Base-by-base conservation (phyloP, 108 stramenopile species). In the Pseudonitzschia pungens region DNA sequence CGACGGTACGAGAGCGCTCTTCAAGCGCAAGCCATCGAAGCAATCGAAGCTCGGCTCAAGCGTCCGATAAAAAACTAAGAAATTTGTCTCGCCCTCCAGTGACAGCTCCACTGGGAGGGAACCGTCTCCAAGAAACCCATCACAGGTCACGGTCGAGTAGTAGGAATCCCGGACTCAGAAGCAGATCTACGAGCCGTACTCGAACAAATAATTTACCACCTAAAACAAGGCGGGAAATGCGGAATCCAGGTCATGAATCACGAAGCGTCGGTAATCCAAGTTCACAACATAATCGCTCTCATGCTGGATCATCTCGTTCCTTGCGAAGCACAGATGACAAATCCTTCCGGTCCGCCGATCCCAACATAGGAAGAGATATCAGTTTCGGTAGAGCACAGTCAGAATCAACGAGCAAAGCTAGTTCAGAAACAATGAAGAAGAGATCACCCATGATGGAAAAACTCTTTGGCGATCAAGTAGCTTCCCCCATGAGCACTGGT, bases 291-390 rank as follows among this genome's bases (percentile, higher is more conserved):
- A 9, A 53, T 20, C 56, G 45, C 60, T 16, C 45, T 41, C 29
- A 52, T 20, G 57, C 56, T 18, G 68, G 28, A 31, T 44, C 45
- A 48, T n/a, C 40, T 11, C 60, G 33, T 3, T 65, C 74, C 6
- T 9, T 27, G 0, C 29, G 70, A 9, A 60, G 59, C 26, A 70
- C 70, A 29, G 74, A 71, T 48, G 50, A 68, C 28, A 8, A 26
- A 29, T 44, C 64, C 18, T 32, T n/a, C 31, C 22, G 10, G 56
- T 60, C 77, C 6, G 36, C 62, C 24, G 85, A 86, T 72, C 57
- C 56, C 57, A 86, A 82, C 44, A 82, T 80, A 55, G 81, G 85
- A n/a, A 59, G 81, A 26, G 70, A 82, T 52, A 77, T 86, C 36
- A 76, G 68, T 45, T 81, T 81, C 45, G 77, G 80, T 33, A 78